Evolutionary conservation across 345 rosid genomes (phyloP).

Genomic region (Arabidopsis thaliana): DNA sequence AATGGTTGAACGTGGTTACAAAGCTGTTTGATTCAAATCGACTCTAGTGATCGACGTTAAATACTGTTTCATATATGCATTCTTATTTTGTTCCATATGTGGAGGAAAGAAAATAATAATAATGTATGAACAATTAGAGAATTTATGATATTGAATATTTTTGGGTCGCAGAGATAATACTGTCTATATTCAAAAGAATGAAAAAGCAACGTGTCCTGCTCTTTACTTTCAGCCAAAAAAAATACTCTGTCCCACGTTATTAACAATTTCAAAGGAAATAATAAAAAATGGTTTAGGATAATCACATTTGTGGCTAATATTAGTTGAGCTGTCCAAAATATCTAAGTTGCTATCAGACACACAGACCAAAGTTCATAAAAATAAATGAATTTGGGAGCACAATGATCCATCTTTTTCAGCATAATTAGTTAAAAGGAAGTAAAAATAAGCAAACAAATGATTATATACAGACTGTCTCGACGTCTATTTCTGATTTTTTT

Average conservation of each 20-base stretch:
- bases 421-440: background rate
- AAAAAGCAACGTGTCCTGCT: conserved; percentile 27
- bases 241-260: conserved; percentile 27
- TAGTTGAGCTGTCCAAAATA: conserved; percentile 49
- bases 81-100: background rate
- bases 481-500: background rate
- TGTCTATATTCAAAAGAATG: background rate
- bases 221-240: conserved; percentile 19
- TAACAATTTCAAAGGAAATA: conserved; percentile 2
- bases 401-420: conserved; percentile 14
- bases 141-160: background rate
- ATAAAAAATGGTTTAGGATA: conserved; percentile 24
- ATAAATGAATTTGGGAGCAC: conserved; percentile 12
- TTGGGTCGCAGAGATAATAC: background rate
- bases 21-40: background rate
- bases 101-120: background rate
- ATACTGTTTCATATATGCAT: background rate
- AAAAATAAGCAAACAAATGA: conserved; percentile 1
- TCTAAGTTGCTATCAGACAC: conserved; percentile 43
- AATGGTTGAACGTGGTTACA: background rate
- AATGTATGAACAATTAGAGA: background rate
- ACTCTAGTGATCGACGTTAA: background rate
- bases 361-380: conserved; percentile 35
- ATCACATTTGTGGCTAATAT: conserved; percentile 41
- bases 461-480: conserved; percentile 29